Percentiles rank a stretch among this genome's conserved stretches.
These are phyloP conservation scores for Aspergillus ochraceoroseus DNA, from an alignment of 2,329 filamentous ascomycete genomes.

Conservation along the genomic window DNA sequence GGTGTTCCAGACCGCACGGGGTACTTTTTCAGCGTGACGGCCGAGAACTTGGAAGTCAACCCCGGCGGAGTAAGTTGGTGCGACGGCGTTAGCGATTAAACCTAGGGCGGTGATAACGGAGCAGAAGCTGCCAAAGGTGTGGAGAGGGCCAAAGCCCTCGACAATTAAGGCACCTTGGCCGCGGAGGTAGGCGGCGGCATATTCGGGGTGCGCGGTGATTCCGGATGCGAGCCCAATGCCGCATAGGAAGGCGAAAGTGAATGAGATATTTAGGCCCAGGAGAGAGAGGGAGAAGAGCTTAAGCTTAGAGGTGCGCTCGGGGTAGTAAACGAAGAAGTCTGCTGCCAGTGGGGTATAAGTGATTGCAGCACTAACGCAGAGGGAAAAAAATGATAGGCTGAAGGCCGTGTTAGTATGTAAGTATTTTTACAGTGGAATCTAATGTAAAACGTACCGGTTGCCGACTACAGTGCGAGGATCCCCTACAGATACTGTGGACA, in stretches of 20 bases:
- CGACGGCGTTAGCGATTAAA: conserved; percentile 61
- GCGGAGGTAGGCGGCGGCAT: conserved; percentile 53
- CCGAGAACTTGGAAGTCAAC: conserved; percentile 66
- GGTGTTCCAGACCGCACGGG: conserved; percentile 62
- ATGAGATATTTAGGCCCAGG: conserved; percentile 53
- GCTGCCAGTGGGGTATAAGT: conserved; percentile 61
- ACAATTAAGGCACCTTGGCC: conserved; percentile 63
- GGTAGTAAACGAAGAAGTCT: conserved; percentile 65
- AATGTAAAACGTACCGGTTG: conserved; percentile 29
- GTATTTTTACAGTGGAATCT: too few species aligned
- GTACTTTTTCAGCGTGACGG: conserved; percentile 53
- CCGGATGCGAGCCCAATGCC: conserved; percentile 61
- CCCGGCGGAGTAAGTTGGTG: conserved; percentile 60
- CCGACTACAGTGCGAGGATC: conserved; percentile 51
- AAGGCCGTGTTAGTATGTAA: too few species aligned
- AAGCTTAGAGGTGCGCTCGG: conserved; percentile 48
- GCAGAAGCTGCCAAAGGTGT: conserved; percentile 62
- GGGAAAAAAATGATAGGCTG: conserved; percentile 62
- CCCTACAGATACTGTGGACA: conserved; percentile 49
- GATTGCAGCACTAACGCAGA: conserved; percentile 61
- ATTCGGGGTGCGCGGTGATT: conserved; percentile 49
- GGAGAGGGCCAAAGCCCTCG: conserved; percentile 56
- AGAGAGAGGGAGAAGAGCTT: conserved; percentile 56
- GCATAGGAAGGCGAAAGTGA: conserved; percentile 57
- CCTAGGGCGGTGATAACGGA: conserved; percentile 61